phyloP scores from a whole-genome alignment of 768 basidiomycete genomes.

The Sporobolomyces pararoseus region DNA sequence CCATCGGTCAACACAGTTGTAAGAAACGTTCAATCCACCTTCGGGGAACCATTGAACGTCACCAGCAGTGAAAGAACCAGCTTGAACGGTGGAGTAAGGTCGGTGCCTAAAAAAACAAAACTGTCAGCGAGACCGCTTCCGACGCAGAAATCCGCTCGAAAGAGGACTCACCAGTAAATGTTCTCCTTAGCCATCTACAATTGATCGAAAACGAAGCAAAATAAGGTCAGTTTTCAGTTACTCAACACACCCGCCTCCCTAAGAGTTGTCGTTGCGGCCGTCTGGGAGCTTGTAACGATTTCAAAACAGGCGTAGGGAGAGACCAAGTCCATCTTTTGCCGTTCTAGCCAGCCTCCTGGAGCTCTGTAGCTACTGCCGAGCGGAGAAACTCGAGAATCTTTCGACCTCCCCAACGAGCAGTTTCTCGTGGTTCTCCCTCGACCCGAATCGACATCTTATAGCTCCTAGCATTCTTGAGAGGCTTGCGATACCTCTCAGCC shows the following conservation, averaged over 20 bases:
- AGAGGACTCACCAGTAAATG: constrained; percentile 53
- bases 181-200: constrained; percentile 61
- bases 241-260: neutral
- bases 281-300: too few species aligned
- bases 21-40: constrained; percentile 69
- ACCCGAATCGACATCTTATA: too few species aligned
- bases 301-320: too few species aligned
- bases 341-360: too few species aligned
- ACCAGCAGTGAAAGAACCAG: constrained; percentile 76
- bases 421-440: too few species aligned
- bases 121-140: neutral
- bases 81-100: constrained; percentile 78
- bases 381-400: too few species aligned
- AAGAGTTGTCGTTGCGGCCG: too few species aligned
- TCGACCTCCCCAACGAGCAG: too few species aligned
- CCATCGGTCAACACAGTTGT: constrained; percentile 98
- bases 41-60: constrained; percentile 97
- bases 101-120: constrained; percentile 61
- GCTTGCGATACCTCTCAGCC: too few species aligned
- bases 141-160: neutral
- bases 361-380: too few species aligned
- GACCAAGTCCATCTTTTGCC: too few species aligned
- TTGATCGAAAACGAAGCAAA: neutral
- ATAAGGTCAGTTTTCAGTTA: neutral
- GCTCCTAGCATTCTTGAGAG: too few species aligned